These are phyloP conservation scores for Coriaria nepalensis DNA, from an alignment of 306 rosid genomes.

Conservation along the genomic window DNA sequence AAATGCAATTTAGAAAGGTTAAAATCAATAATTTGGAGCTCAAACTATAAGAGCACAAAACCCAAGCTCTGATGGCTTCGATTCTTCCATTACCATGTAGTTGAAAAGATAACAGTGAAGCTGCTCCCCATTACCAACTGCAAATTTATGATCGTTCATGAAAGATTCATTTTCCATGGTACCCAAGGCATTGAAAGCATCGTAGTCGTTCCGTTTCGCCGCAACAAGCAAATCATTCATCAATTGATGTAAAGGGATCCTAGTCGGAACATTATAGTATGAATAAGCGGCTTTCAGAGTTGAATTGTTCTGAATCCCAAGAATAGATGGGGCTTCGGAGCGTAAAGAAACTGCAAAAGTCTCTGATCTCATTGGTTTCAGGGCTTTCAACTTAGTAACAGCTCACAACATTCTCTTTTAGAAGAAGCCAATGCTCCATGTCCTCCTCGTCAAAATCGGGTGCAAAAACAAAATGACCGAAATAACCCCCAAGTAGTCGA, in stretches of 20 bases:
- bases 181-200: constrained; percentile 74
- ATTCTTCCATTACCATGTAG: constrained; percentile 27
- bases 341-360: constrained; percentile 92
- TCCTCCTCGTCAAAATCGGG: constrained; percentile 84
- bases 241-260: constrained; percentile 55
- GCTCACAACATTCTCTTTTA: constrained; percentile 61
- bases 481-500: constrained; percentile 58
- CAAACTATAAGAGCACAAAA: constrained; percentile 37
- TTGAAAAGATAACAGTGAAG: constrained; percentile 54
- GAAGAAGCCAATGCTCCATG: constrained; percentile 94
- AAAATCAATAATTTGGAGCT: too few relatives aligned
- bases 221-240: constrained; percentile 69
- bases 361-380: constrained; percentile 67
- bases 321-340: constrained; percentile 83
- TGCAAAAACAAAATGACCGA: constrained; percentile 61
- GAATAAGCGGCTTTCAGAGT: constrained; percentile 83
- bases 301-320: constrained; percentile 55
- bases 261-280: constrained; percentile 53
- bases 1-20: too few relatives aligned
- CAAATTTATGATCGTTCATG: constrained; percentile 49
- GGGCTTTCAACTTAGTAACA: constrained; percentile 89
- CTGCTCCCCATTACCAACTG: constrained; percentile 56
- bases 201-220: constrained; percentile 58
- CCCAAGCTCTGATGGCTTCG: constrained; percentile 59
- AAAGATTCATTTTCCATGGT: constrained; percentile 59